phyloP scores from a whole-genome alignment of 2,329 filamentous ascomycete genomes.

The Aspergillus persii region DNA sequence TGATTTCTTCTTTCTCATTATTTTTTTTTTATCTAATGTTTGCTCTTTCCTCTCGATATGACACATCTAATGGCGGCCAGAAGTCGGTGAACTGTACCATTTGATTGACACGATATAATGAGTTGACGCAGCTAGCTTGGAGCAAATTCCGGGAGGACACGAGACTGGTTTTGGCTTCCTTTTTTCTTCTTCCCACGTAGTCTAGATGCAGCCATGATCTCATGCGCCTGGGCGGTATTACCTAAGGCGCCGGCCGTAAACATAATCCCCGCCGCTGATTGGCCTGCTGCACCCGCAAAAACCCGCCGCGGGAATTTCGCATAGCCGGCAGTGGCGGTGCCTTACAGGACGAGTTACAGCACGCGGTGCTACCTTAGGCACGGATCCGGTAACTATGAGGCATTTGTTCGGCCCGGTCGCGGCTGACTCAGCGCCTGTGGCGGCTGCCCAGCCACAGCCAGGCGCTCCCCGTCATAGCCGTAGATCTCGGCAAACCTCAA shows the following conservation, averaged over 20 bases:
- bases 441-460: constrained; percentile 17
- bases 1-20: background rate
- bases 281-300: constrained; percentile 16
- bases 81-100: background rate
- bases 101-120: background rate
- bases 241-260: background rate
- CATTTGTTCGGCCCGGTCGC: background rate
- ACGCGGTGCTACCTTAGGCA: too few relatives aligned
- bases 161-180: background rate
- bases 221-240: background rate
- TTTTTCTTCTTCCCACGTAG: too few relatives aligned
- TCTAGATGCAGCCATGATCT: background rate
- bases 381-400: background rate
- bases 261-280: constrained; percentile 7
- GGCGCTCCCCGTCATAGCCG: constrained; percentile 28
- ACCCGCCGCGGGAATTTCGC: constrained; percentile 21
- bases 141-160: background rate
- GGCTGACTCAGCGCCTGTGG: constrained; percentile 17
- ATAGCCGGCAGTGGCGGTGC: constrained; percentile 25
- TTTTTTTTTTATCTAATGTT: background rate
- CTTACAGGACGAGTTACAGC: background rate
- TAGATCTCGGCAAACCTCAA: constrained; percentile 17
- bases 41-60: background rate
- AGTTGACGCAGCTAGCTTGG: background rate
- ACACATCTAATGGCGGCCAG: background rate